These are phyloP conservation scores for Ogataea saltuana DNA, from an alignment of 805 yeast species.

Conservation along the genomic window DNA sequence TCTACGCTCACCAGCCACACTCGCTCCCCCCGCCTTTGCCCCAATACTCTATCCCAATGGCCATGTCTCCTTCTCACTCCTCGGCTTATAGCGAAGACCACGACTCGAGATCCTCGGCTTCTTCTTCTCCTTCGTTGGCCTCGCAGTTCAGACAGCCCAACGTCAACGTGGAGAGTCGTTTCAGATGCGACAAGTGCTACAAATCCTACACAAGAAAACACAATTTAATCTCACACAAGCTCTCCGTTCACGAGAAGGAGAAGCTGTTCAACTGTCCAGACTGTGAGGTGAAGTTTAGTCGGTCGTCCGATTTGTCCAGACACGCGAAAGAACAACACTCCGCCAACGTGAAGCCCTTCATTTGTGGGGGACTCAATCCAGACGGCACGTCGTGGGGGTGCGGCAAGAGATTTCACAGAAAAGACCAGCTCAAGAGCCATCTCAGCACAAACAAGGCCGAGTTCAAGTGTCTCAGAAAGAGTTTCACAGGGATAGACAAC, in stretches of 20 bases:
- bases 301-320: constrained; percentile 27
- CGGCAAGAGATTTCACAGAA: constrained; percentile 27
- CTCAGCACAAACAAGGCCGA: constrained; percentile 28
- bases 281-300: constrained; percentile 22
- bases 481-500: constrained; percentile 1
- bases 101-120: constrained; percentile 1
- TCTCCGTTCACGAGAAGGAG: constrained; percentile 29
- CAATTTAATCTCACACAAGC: constrained; percentile 30
- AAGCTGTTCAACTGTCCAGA: constrained; percentile 27
- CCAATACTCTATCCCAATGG: neutral
- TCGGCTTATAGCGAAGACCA: neutral
- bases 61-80: constrained; percentile 2
- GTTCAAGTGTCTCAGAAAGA: constrained; percentile 19
- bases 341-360: constrained; percentile 22
- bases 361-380: constrained; percentile 25
- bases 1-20: neutral
- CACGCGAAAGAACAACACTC: constrained; percentile 29
- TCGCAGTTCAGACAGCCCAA: neutral
- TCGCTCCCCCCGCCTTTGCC: neutral
- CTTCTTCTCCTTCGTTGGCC: constrained; percentile 4
- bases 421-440: constrained; percentile 29
- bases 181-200: constrained; percentile 28
- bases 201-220: constrained; percentile 33
- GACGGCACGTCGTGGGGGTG: constrained; percentile 30
- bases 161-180: constrained; percentile 15